Conservation (phyloP, 108 stramenopile species). For the Tribonema minus region DNA sequence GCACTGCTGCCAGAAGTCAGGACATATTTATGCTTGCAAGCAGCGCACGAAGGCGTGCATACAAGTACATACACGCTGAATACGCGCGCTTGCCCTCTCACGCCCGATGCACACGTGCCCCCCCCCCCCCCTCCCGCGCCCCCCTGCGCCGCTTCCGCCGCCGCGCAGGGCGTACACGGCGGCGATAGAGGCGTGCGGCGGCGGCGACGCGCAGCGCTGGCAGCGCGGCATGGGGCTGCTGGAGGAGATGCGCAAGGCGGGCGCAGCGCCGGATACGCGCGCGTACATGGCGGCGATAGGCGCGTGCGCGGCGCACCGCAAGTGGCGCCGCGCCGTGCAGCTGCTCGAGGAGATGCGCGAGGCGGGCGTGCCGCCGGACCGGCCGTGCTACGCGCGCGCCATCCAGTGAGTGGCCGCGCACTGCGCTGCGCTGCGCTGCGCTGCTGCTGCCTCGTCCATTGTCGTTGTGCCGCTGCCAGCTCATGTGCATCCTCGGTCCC, state of each 20-base stretch:
- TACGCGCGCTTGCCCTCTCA: too few relatives aligned
- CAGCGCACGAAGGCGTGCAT: too few relatives aligned
- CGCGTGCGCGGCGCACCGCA: background rate
- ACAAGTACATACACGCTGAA: too few relatives aligned
- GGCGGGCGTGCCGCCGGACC: constrained; percentile 38
- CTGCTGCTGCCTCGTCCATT: too few relatives aligned
- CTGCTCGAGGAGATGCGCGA: constrained; percentile 36
- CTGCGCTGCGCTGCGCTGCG: background rate
- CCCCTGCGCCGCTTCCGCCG: too few relatives aligned
- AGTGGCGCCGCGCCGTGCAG: constrained; percentile 28
- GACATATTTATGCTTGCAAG: too few relatives aligned
- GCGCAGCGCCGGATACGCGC: constrained; percentile 5
- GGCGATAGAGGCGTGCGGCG: constrained; percentile 21
- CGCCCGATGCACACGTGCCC: too few relatives aligned
- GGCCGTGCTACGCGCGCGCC: constrained; percentile 26
- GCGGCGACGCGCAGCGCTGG: background rate
- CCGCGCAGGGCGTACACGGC: constrained; percentile 13
- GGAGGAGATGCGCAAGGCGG: constrained; percentile 20
- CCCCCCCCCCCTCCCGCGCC: too few relatives aligned
- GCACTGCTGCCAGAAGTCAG: too few relatives aligned
- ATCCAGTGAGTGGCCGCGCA: background rate
- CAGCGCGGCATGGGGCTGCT: constrained; percentile 17
- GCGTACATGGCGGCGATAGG: constrained; percentile 18
- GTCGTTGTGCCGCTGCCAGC: too few relatives aligned
- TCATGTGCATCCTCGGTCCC: too few relatives aligned